Evolutionary conservation across 306 rosid genomes (phyloP), one percentile per base, ranked within the genome.

Genomic region (Sphenostylis stenocarpa): DNA sequence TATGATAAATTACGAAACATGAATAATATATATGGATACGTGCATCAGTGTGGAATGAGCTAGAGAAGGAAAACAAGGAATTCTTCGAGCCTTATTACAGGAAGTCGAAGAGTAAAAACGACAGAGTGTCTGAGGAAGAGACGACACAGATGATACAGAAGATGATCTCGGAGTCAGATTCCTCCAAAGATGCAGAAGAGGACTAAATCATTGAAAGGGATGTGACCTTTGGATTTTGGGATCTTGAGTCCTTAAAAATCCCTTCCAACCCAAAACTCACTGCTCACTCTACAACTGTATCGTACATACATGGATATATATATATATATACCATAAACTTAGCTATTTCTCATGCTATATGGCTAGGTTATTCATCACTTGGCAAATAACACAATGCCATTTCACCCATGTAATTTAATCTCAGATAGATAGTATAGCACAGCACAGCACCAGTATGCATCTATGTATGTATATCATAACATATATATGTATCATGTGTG

Each of bases 61-160:
- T 94, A 47, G 91, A 85, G 90, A 94, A 91, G 87, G 95, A 85
- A 69, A 94, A 91, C 85, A 85, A 85, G 82, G 90, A 85, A 24
- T 94, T 94, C 78, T 94, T 94, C 75, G 87, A 90, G 81, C 85
- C 91, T 2, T 94, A 93, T 2, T 94, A 93, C 63, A 78, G 83
- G 69, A 81, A 83, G 75, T 86, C 76, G 4, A 88, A 71, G 55
- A 67, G 57, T 47, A 90, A 84, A 61, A 82, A 70, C 14, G 81
- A 87, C 47, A 75, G 80, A 75, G 84, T 91, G 88, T 84, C 91
- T 0, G 80, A 86, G 72, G 89, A 90, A 84, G 98, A 91, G 88
- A 94, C 93, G 78, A 85, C 77, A 11, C 72, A 69, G 52, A 78
- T 88, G 86, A 84, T 91, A 77, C 78, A 88, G 77, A 88, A 83